Percentiles rank a stretch among this genome's conserved stretches.
phyloP scores from a whole-genome alignment of 2,329 filamentous ascomycete genomes.

The Alternaria rosae region DNA sequence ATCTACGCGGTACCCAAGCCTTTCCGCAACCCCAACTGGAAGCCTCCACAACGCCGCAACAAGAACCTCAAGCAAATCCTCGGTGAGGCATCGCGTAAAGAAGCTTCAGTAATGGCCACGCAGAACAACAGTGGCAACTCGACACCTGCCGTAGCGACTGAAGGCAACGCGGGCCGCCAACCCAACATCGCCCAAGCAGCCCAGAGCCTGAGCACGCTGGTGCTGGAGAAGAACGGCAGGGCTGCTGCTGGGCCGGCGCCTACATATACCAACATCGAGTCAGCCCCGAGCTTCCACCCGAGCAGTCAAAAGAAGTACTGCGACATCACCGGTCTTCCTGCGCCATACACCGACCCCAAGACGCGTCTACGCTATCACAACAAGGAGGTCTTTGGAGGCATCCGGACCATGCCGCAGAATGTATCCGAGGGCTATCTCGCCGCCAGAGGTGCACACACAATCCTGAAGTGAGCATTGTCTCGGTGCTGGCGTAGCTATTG shows the following conservation, averaged over 20 bases:
- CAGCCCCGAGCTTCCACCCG: conserved; percentile 81
- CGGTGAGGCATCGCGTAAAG: conserved; percentile 84
- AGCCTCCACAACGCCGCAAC: conserved; percentile 92
- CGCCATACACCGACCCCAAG: conserved; percentile 93
- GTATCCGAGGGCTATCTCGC: conserved; percentile 89
- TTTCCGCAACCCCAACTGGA: conserved; percentile 91
- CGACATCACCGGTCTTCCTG: conserved; percentile 92
- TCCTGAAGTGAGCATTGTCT: conserved; percentile 74
- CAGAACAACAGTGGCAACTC: conserved; percentile 81
- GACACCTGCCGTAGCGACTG: conserved; percentile 61
- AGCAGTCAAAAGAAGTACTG: conserved; percentile 89
- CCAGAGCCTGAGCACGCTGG: conserved; percentile 83
- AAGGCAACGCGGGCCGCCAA: conserved; percentile 65
- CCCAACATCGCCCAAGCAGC: conserved; percentile 87
- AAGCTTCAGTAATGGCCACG: conserved; percentile 86
- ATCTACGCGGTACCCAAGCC: conserved; percentile 84
- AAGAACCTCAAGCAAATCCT: conserved; percentile 98
- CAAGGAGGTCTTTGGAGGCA: conserved; percentile 85
- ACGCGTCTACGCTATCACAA: conserved; percentile 92
- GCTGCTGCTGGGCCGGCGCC: conserved; percentile 65
- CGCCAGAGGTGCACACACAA: conserved; percentile 87
- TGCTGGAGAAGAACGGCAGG: conserved; percentile 78
- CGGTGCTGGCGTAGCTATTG: neutral
- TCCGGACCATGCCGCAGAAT: conserved; percentile 81
- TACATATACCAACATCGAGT: conserved; percentile 97